These are phyloP conservation scores for Coemansia sp. DNA, from an alignment of 192 early-diverging fungal species.

Conservation along the genomic window DNA sequence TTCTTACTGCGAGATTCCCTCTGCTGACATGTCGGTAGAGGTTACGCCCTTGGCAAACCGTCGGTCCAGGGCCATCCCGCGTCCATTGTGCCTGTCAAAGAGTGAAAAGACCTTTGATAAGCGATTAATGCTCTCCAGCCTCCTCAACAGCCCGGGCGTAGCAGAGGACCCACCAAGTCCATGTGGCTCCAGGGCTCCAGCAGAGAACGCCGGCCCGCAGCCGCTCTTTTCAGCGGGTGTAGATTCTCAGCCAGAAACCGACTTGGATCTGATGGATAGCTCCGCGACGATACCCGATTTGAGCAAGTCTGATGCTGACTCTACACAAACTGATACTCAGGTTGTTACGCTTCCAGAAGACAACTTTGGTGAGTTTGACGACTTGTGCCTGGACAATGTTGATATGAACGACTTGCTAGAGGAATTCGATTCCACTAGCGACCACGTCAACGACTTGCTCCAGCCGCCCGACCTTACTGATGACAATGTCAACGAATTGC, in stretches of 20 bases:
- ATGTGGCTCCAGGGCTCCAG: neutral
- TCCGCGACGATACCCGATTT: neutral
- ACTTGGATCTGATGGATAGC: neutral
- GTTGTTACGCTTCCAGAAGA: neutral
- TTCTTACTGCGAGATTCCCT: neutral
- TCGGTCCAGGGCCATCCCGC: constrained; percentile 18
- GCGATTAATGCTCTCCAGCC: constrained; percentile 36
- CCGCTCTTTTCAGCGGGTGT: neutral
- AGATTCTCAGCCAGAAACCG: neutral
- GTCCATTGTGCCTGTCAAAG: constrained; percentile 24
- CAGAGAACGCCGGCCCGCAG: neutral
- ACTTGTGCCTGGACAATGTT: constrained; percentile 29
- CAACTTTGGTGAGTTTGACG: constrained; percentile 19
- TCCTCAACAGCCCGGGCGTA: constrained; percentile 3
- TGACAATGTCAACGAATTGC: neutral
- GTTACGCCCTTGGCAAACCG: constrained; percentile 31
- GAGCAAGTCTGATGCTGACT: neutral
- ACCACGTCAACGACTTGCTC: constrained; percentile 20
- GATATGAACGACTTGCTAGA: constrained; percentile 35
- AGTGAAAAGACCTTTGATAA: constrained; percentile 38
- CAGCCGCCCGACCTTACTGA: neutral
- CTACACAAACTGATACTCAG: neutral
- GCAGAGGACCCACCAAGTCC: neutral
- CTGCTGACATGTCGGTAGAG: constrained; percentile 2
- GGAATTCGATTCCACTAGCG: constrained; percentile 19